A percentile compares a stretch with the other conserved stretches of the same genome.
These are phyloP conservation scores for Talaromyces stipitatus DNA, from an alignment of 495 filamentous ascomycete genomes.

Conservation along the genomic window DNA sequence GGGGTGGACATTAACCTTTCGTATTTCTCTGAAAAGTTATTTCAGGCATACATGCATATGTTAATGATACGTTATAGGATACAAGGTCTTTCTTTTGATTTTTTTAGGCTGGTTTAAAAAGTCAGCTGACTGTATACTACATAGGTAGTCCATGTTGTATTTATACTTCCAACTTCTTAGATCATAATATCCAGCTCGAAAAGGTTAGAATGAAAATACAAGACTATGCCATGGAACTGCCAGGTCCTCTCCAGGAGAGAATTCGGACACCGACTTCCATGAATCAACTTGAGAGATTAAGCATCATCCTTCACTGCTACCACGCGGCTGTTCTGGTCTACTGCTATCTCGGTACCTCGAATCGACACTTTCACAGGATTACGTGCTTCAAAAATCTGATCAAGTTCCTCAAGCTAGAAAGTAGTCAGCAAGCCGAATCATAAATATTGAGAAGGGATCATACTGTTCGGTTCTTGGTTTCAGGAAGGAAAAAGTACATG, in stretches of 20 bases:
- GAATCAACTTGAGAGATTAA: not conserved
- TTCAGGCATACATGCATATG: too few species aligned
- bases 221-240: too few species aligned
- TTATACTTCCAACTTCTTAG: too few species aligned
- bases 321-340: not conserved
- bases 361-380: slow-evolving; percentile 50
- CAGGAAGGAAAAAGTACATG: slow-evolving; percentile 56
- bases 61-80: too few species aligned
- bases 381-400: slow-evolving; percentile 52
- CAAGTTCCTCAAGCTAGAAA: slow-evolving; percentile 52
- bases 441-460: not conserved
- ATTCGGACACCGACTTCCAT: not conserved
- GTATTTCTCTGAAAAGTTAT: too few species aligned
- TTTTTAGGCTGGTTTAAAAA: too few species aligned
- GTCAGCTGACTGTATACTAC: too few species aligned
- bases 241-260: not conserved
- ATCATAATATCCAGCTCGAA: too few species aligned
- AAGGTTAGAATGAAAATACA: too few species aligned
- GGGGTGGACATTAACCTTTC: too few species aligned
- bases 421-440: not conserved
- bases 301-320: not conserved
- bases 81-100: too few species aligned
- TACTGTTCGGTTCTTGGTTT: slow-evolving; percentile 36
- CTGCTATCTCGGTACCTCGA: slow-evolving; percentile 11
- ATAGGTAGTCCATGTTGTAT: too few species aligned